phyloP scores from a whole-genome alignment of 257 asterid genomes.

The Scutellaria barbata region DNA sequence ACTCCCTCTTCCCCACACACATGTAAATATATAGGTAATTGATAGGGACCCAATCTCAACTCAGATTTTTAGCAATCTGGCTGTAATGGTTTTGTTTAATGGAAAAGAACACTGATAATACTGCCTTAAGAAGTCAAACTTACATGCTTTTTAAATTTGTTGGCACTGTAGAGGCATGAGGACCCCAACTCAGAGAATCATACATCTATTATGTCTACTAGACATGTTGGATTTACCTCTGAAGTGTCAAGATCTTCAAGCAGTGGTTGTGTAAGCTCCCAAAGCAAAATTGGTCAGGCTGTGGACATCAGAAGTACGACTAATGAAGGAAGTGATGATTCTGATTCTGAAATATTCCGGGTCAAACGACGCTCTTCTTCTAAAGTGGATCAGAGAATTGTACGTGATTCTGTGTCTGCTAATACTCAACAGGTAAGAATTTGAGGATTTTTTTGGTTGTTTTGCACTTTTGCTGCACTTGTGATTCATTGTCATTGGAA shows the following conservation, averaged over 20 bases:
- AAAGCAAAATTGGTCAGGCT: conserved; percentile 32
- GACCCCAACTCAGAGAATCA: conserved; percentile 38
- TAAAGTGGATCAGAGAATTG: conserved; percentile 58
- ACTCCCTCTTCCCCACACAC: background rate
- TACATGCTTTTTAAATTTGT: conserved; percentile 27
- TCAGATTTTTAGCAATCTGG: no score
- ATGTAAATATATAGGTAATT: background rate
- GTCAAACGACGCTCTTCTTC: conserved; percentile 77
- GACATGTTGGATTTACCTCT: conserved; percentile 38
- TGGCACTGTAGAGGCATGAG: conserved; percentile 43
- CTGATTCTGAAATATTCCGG: conserved; percentile 88
- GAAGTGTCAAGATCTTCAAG: conserved; percentile 46
- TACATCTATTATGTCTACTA: conserved; percentile 32
- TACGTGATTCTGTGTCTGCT: conserved; percentile 43
- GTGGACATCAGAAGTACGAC: conserved; percentile 39
- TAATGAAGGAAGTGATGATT: conserved; percentile 67
- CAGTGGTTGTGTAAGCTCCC: conserved; percentile 34
- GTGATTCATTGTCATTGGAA: background rate
- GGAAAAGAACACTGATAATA: background rate
- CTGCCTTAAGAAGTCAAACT: conserved; percentile 20
- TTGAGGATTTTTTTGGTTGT: conserved; percentile 17
- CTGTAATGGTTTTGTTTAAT: background rate
- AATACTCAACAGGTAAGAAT: conserved; percentile 65
- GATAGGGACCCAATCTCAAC: no score
- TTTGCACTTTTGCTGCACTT: conserved; percentile 1